Base-by-base conservation (phyloP, 2,329 filamentous ascomycete species). In the Thelonectria blattea region DNA sequence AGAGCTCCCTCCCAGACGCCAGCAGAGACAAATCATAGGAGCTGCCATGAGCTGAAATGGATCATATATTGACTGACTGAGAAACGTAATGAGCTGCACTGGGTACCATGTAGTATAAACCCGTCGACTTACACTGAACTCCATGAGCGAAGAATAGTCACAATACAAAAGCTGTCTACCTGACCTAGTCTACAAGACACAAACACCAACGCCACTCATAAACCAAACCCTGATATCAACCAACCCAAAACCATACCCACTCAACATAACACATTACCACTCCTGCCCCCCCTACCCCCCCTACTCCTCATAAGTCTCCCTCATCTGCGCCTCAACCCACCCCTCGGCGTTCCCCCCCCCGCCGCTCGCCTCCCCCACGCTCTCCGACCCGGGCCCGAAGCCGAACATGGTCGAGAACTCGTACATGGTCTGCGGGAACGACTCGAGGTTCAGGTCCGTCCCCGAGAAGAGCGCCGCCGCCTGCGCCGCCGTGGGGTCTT, bases 371-470 rank as follows among this genome's bases (percentile, higher is more conserved):
- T 47, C 45, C 20, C 45, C 64, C 60, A 71, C 71, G 30, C 61
- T 71, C 46, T 73, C 71, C 20, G 71, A 66, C 47, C 69, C 72
- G 15, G 70, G 68, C 11, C 71, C 71, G 56, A 73, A 72, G 2
- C 72, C 70, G 17, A 74, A 73, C 39, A 74, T 65, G 0, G 71
- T 71, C 7, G 74, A 74, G 59, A 77, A 76, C 54, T 78, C 74
- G 57, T 77, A 75, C 62, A 77, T 63, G 3, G 71, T 75, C 53
- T 76, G 75, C 17, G 75, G 75, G 50, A 78, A 75, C 9, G 75
- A 75, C 4, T 74, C 74, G 53, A 78, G 74, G 37, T 69, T 74
- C 45, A 74, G 64, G 47, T 78, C 75, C 50, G 76, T 75, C 0
- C 74, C 73, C 48, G 77, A 75, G 48, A 77, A 77, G 0, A 74